Evolutionary conservation across 805 yeast genomes (phyloP).

Genomic region (Ogataea glucozyma): DNA sequence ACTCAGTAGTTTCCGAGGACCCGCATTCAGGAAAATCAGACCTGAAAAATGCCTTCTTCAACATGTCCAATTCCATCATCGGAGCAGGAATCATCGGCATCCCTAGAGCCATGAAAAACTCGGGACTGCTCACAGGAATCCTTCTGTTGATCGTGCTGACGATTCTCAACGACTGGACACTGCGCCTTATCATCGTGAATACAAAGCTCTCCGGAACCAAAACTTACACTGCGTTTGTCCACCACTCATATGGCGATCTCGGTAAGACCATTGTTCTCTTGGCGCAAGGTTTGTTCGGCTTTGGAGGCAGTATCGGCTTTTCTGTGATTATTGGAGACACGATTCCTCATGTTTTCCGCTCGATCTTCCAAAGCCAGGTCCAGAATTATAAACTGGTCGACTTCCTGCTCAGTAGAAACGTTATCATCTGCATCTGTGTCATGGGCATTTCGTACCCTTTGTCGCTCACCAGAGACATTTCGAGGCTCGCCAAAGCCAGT

Average conservation of each 20-base stretch:
- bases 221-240: slow-evolving; percentile 84
- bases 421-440: slow-evolving; percentile 71
- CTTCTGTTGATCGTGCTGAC: slow-evolving; percentile 61
- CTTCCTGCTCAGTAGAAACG: slow-evolving; percentile 63
- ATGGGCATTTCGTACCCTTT: slow-evolving; percentile 78
- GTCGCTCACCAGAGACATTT: slow-evolving; percentile 76
- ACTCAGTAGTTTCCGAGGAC: slow-evolving; percentile 1
- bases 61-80: slow-evolving; percentile 91
- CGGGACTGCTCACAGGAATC: slow-evolving; percentile 77
- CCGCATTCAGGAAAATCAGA: slow-evolving; percentile 45
- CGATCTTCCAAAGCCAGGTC: slow-evolving; percentile 54
- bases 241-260: slow-evolving; percentile 68
- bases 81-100: slow-evolving; percentile 97
- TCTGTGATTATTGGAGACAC: slow-evolving; percentile 95
- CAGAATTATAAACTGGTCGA: slow-evolving; percentile 41
- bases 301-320: slow-evolving; percentile 93
- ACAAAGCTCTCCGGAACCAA: slow-evolving; percentile 73
- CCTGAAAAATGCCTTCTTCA: slow-evolving; percentile 89
- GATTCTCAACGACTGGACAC: slow-evolving; percentile 83
- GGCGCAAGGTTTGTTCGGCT: slow-evolving; percentile 86
- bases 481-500: slow-evolving; percentile 82
- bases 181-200: slow-evolving; percentile 74
- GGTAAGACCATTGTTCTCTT: slow-evolving; percentile 70
- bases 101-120: slow-evolving; percentile 80
- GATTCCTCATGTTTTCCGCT: slow-evolving; percentile 81